These are phyloP conservation scores for Trichosporon ovoides DNA, from an alignment of 1,284 basidiomycete species.

Conservation along the genomic window DNA sequence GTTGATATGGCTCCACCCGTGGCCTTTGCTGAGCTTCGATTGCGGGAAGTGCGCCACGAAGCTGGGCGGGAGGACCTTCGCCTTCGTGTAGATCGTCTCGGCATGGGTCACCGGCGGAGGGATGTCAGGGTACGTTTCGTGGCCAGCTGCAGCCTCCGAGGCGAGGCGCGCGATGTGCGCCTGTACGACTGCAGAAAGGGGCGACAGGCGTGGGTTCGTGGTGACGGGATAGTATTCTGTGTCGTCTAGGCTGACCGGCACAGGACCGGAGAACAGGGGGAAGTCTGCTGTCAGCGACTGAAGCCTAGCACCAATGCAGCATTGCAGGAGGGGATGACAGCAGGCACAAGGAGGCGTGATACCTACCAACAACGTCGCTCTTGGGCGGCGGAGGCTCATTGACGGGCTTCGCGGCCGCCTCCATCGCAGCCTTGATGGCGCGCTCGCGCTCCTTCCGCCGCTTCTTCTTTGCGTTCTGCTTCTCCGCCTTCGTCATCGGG, in stretches of 20 bases:
- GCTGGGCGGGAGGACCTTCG: neutral
- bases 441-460: conserved; percentile 40
- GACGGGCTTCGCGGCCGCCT: conserved; percentile 12
- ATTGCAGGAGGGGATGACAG: too few species aligned
- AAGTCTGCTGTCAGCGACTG: conserved; percentile 23
- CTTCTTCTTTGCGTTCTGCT: conserved; percentile 46
- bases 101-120: neutral
- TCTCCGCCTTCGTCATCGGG: conserved; percentile 43
- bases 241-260: conserved; percentile 18
- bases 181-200: neutral
- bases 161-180: conserved; percentile 8
- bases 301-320: too few species aligned
- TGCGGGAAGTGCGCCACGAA: neutral
- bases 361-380: conserved; percentile 18
- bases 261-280: conserved; percentile 30
- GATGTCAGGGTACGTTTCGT: neutral
- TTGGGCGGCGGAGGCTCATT: neutral
- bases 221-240: conserved; percentile 24
- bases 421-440: conserved; percentile 14
- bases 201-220: conserved; percentile 12
- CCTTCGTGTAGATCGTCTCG: neutral
- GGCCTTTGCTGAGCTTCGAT: neutral
- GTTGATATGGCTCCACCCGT: conserved; percentile 4
- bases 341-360: neutral
- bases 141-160: conserved; percentile 2